Evolutionary conservation across 176 grass and related monocot genomes (phyloP), one percentile per base, ranked within the genome.

Genomic region (Areca catechu): DNA sequence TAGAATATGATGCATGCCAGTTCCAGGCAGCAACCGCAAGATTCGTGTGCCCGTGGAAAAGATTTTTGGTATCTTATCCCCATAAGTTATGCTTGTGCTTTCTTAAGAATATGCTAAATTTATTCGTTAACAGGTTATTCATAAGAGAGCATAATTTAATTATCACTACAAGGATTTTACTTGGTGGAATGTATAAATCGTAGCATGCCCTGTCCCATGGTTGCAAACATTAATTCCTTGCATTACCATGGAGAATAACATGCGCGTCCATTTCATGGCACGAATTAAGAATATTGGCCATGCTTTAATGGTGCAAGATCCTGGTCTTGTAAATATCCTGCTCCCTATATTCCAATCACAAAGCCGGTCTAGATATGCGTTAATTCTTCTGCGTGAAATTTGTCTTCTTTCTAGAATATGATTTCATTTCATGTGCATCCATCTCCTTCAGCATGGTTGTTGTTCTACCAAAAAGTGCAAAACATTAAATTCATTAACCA

Each of bases 141-240:
- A 72, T 51, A 76, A 76, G 68, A 72, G 61, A 62, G 48, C 67
- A 80, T 79, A 70, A 74, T 22, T 71, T 79, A 70, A 74, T 22
- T 71, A 62, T 75, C 50, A 54, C 12, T 3, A 17, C 3, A 51
- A 30, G 54, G 24, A 67, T 47, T 67, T 79, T 15, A 55, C n/a
- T 9, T 17, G 19, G 17, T 7, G 0, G 27, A 48, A 24, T 54
- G 18, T 29, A 4, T 29, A 6, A 29, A 29, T 29, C 27, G 6
- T 19, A 51, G 5, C 29, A 66, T 51, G 50, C 76, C 21, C 22
- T 5, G 65, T 75, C 71, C 7, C 50, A 37, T 16, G 74, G 74
- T 62, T 56, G 65, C 50, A 70, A 23, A 70, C 62, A 70, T n/a
- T n/a, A n/a, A n/a, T 77, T 69, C 74, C 66, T 48, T 49, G 12